These are phyloP conservation scores for Yamadazyma philogaea DNA, from an alignment of 805 yeast species.

Conservation along the genomic window DNA sequence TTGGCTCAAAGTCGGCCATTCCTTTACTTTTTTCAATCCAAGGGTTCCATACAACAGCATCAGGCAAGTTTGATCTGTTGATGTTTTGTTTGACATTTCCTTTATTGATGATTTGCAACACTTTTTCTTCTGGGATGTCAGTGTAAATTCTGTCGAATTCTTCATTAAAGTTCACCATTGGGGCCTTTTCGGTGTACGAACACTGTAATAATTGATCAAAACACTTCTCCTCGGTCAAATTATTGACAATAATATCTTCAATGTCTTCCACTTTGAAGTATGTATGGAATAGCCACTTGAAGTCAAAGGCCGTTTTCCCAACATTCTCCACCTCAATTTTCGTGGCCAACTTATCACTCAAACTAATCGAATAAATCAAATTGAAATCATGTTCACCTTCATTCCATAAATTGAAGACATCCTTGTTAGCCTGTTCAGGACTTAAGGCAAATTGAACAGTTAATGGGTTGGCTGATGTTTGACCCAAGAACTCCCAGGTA, in stretches of 20 bases:
- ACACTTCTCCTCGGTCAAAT: constrained; percentile 68
- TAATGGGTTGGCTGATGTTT: constrained; percentile 62
- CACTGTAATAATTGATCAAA: constrained; percentile 72
- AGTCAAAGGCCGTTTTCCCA: constrained; percentile 64
- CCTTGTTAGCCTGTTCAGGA: constrained; percentile 74
- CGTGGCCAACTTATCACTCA: constrained; percentile 62
- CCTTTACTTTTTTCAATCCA: constrained; percentile 81
- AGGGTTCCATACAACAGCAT: constrained; percentile 95
- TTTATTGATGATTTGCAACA: constrained; percentile 64
- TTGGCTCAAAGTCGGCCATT: constrained; percentile 88
- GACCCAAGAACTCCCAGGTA: constrained; percentile 92
- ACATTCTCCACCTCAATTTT: constrained; percentile 73
- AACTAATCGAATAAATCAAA: constrained; percentile 62
- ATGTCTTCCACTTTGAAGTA: constrained; percentile 76
- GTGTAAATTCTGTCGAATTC: constrained; percentile 87
- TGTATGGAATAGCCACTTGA: constrained; percentile 95
- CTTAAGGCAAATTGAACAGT: constrained; percentile 88
- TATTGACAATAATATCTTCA: constrained; percentile 71
- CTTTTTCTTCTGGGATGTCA: constrained; percentile 50
- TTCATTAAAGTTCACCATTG: constrained; percentile 65
- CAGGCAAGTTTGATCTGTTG: constrained; percentile 59
- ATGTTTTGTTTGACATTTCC: constrained; percentile 72
- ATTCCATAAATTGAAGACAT: constrained; percentile 56
- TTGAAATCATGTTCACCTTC: constrained; percentile 64
- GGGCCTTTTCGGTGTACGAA: constrained; percentile 66